These are phyloP conservation scores for Gloeophyllum trabeum DNA, from an alignment of 768 basidiomycete genomes.

Conservation along the genomic window DNA sequence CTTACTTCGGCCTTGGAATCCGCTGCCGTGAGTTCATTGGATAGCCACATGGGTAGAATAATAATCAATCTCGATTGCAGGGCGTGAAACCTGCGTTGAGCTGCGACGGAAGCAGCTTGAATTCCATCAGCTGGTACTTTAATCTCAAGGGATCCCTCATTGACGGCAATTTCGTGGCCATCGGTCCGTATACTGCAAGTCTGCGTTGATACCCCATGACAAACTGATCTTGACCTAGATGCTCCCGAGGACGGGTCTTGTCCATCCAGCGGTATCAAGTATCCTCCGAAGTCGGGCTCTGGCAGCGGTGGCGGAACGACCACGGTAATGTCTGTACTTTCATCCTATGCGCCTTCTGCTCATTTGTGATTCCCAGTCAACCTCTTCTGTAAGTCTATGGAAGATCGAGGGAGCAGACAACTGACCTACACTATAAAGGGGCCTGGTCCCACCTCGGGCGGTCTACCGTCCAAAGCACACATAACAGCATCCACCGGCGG, in stretches of 20 bases:
- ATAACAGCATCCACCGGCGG: conserved; percentile 38
- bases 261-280: conserved; percentile 44
- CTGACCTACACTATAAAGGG: not conserved
- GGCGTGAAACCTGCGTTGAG: conserved; percentile 37
- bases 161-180: conserved; percentile 52
- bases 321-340: conserved; percentile 7
- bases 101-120: conserved; percentile 28
- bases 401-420: too few species aligned
- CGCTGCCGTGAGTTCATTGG: conserved; percentile 37
- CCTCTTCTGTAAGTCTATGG: too few species aligned
- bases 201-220: not conserved
- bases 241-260: conserved; percentile 39
- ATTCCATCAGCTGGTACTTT: conserved; percentile 50
- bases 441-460: not conserved
- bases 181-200: conserved; percentile 26
- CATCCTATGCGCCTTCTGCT: not conserved
- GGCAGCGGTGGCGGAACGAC: conserved; percentile 6
- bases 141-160: conserved; percentile 54
- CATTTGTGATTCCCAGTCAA: not conserved
- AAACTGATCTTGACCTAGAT: conserved; percentile 22
- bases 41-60: not conserved
- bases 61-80: conserved; percentile 14
- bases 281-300: conserved; percentile 40
- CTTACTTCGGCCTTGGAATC: conserved; percentile 42
- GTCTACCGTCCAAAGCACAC: conserved; percentile 34